Evolutionary conservation across 306 rosid genomes (phyloP), one percentile per base, ranked within the genome.

Genomic region (Adenanthera pavonina): DNA sequence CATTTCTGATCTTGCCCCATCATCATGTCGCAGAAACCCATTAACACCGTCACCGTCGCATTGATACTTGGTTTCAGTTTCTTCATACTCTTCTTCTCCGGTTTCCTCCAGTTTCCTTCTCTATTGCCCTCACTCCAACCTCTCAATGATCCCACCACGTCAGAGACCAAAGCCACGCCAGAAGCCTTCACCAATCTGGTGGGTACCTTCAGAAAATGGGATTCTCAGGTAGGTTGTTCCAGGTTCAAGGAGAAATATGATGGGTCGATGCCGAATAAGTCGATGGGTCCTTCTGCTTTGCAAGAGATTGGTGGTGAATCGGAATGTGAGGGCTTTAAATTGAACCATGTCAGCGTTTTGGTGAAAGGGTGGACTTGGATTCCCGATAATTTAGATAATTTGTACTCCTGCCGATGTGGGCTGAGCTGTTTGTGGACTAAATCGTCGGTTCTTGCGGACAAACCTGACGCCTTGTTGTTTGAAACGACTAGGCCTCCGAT

Each of bases 331-430:
- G 86, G 74, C 35, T 61, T 81, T 84, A 87, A 80, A 71, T 52
- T 82, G 86, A 80, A 86, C n/a, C 88, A 87, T 38, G 90, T 91
- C 13, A 80, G 87, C 52, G 76, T 91, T 76, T 82, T 89, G 88
- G 95, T 91, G 14, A 91, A 91, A 84, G 90, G 90, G 15, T 89
- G 95, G 95, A 91, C 95, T 77, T 91, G 95, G 95, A 86, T 91
- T 78, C 95, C 95, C 64, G 92, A 91, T 80, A 89, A 89, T 88
- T 80, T 91, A 84, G 95, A 91, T 46, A 89, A 86, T 85, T 79
- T 91, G 85, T 91, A 91, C 71, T 83, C 90, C 10, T 89, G 95
- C 61, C 49, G 80, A 1, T 91, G 93, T 64, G 93, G 93, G 43
- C 74, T 91, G 87, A 89, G 86, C 84, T 91, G 95, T 80, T 86